Conservation (phyloP, 1,139 yeast genomes). For the Magnusiomyces tetraspermus region DNA sequence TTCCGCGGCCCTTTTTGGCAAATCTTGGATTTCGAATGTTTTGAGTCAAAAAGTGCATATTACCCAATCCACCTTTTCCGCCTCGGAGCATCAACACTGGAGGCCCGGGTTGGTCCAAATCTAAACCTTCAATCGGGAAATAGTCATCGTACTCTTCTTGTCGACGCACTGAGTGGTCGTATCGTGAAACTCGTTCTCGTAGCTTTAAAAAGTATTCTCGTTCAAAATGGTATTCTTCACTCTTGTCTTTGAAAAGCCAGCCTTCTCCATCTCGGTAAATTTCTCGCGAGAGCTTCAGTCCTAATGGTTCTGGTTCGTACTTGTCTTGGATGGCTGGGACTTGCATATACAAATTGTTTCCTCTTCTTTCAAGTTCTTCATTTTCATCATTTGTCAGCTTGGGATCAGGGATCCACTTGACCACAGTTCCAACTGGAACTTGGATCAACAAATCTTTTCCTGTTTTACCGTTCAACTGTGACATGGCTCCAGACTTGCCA, state of each 20-base stretch:
- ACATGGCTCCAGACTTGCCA: constrained; percentile 63
- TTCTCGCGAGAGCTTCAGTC: constrained; percentile 46
- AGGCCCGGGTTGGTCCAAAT: constrained; percentile 54
- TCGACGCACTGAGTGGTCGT: constrained; percentile 52
- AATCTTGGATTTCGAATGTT: constrained; percentile 83
- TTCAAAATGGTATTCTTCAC: constrained; percentile 54
- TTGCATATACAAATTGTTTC: constrained; percentile 11
- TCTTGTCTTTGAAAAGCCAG: constrained; percentile 73
- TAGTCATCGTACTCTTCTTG: constrained; percentile 56
- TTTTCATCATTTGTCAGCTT: constrained; percentile 19
- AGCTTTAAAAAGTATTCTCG: constrained; percentile 58
- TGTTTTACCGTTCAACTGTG: constrained; percentile 72
- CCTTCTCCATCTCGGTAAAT: constrained; percentile 62
- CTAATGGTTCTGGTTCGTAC: constrained; percentile 9
- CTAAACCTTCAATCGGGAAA: constrained; percentile 74
- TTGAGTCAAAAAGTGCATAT: constrained; percentile 83
- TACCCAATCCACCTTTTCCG: constrained; percentile 91
- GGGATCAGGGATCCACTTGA: constrained; percentile 82
- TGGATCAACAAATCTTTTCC: constrained; percentile 74
- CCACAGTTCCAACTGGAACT: constrained; percentile 85
- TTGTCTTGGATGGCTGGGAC: constrained; percentile 13
- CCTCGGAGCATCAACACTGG: constrained; percentile 72
- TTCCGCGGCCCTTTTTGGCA: constrained; percentile 67
- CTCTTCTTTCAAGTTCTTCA: background rate
- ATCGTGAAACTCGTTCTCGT: constrained; percentile 51